Conservation (phyloP, 495 filamentous ascomycete species). For the Annulohypoxylon maeteangense region DNA sequence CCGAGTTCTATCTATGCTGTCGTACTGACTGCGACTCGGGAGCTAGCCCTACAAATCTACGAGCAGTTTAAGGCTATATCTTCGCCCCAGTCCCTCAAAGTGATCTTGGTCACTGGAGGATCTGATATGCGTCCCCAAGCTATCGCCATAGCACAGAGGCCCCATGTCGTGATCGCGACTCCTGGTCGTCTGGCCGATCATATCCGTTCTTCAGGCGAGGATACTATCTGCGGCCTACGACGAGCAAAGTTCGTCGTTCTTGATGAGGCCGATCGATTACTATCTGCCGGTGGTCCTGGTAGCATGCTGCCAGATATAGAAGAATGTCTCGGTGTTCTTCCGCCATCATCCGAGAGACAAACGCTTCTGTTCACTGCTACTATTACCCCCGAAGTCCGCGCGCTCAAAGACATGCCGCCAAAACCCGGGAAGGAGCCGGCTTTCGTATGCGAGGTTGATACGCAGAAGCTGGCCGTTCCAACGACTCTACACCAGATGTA, state of each 20-base stretch:
- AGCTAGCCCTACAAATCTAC: slow-evolving; percentile 94
- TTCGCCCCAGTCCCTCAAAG: slow-evolving; percentile 83
- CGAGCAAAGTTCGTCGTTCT: slow-evolving; percentile 87
- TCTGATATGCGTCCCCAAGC: slow-evolving; percentile 93
- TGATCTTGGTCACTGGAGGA: slow-evolving; percentile 87
- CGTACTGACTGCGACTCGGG: slow-evolving; percentile 88
- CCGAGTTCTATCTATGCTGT: slow-evolving; percentile 90
- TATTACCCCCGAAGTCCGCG: slow-evolving; percentile 89
- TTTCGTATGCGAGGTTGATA: slow-evolving; percentile 88
- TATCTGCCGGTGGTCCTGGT: slow-evolving; percentile 73
- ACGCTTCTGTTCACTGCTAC: slow-evolving; percentile 94
- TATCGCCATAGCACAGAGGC: slow-evolving; percentile 78
- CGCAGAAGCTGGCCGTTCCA: slow-evolving; percentile 77
- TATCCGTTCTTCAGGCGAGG: slow-evolving; percentile 86
- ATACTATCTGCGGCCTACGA: slow-evolving; percentile 83
- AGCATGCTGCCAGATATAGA: slow-evolving; percentile 95
- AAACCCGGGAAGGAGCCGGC: slow-evolving; percentile 74
- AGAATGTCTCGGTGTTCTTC: slow-evolving; percentile 82
- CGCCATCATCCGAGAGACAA: slow-evolving; percentile 72
- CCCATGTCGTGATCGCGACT: slow-evolving; percentile 94
- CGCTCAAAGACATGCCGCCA: slow-evolving; percentile 79
- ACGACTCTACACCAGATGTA: slow-evolving; percentile 84
- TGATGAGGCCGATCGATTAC: slow-evolving; percentile 93
- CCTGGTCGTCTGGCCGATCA: slow-evolving; percentile 95
- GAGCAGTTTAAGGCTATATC: slow-evolving; percentile 95